Conservation (phyloP, 192 early-diverging fungal genomes). For the Linnemannia zychae region DNA sequence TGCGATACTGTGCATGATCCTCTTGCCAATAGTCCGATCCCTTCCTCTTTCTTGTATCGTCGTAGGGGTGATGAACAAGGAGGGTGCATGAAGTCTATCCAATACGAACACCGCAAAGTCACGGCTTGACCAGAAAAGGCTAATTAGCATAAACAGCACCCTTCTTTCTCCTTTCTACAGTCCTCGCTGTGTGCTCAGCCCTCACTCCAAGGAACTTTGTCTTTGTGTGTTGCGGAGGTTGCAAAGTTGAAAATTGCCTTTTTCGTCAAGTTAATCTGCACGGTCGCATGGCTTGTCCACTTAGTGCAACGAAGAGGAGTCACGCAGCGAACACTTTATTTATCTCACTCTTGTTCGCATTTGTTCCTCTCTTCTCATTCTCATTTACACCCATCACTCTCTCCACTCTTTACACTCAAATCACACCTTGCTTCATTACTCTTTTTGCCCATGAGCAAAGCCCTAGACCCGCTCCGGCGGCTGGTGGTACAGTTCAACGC, state of each 20-base stretch:
- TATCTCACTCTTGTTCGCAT: no score
- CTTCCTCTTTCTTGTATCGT: background rate
- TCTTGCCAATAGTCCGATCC: background rate
- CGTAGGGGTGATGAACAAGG: background rate
- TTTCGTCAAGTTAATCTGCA: background rate
- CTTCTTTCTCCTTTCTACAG: background rate
- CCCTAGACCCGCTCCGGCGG: slow-evolving; percentile 54
- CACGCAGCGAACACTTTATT: background rate
- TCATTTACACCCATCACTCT: background rate
- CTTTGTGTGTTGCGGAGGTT: background rate
- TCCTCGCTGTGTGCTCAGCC: no score
- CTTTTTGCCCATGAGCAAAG: slow-evolving; percentile 41
- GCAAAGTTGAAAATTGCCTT: slow-evolving; percentile 26
- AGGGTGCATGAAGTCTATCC: background rate
- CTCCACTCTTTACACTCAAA: background rate
- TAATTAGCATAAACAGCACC: background rate
- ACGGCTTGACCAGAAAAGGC: background rate
- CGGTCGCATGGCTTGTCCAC: background rate
- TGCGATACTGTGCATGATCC: background rate
- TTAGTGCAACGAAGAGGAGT: background rate
- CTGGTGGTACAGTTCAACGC: slow-evolving; percentile 58
- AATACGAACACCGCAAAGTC: background rate
- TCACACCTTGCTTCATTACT: background rate
- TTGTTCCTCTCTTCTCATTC: background rate
- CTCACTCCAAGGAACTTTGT: background rate